Evolutionary conservation across 1,284 basidiomycete species (phyloP).

Genomic region (Singerocomus inundabilis): DNA sequence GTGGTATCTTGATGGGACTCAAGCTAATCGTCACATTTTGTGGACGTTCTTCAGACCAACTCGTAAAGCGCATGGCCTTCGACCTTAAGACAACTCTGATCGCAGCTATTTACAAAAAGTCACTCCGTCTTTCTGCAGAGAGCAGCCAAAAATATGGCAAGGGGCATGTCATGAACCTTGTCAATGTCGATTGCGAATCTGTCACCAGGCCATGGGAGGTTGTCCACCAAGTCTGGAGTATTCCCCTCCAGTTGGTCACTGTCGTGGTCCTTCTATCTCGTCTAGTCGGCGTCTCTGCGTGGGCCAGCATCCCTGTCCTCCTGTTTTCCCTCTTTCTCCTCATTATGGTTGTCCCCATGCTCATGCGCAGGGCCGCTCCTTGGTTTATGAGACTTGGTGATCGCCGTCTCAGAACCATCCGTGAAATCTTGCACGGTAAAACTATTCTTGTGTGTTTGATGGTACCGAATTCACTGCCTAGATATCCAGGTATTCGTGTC

Average conservation of each 20-base stretch:
- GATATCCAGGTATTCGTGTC: slow-evolving; percentile 23
- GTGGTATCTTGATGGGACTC: slow-evolving; percentile 24
- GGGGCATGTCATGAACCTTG: slow-evolving; percentile 31
- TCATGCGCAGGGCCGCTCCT: slow-evolving; percentile 33
- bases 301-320: slow-evolving; percentile 31
- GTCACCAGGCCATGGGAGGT: slow-evolving; percentile 31
- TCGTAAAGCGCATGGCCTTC: slow-evolving; percentile 31
- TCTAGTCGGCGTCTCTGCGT: slow-evolving; percentile 30
- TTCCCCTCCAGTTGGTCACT: slow-evolving; percentile 24
- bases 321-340: slow-evolving; percentile 24
- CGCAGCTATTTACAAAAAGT: slow-evolving; percentile 32
- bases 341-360: slow-evolving; percentile 31
- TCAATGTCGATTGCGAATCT: slow-evolving; percentile 32
- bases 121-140: slow-evolving; percentile 28
- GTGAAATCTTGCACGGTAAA: slow-evolving; percentile 29
- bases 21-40: slow-evolving; percentile 25
- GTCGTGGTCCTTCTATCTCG: slow-evolving; percentile 26
- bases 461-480: background rate
- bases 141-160: slow-evolving; percentile 28
- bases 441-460: background rate
- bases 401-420: slow-evolving; percentile 27
- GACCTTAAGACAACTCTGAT: slow-evolving; percentile 31
- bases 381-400: slow-evolving; percentile 31
- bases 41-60: slow-evolving; percentile 30
- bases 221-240: slow-evolving; percentile 29